phyloP scores from a whole-genome alignment of 306 rosid species.

The Lathyrus aphaca region DNA sequence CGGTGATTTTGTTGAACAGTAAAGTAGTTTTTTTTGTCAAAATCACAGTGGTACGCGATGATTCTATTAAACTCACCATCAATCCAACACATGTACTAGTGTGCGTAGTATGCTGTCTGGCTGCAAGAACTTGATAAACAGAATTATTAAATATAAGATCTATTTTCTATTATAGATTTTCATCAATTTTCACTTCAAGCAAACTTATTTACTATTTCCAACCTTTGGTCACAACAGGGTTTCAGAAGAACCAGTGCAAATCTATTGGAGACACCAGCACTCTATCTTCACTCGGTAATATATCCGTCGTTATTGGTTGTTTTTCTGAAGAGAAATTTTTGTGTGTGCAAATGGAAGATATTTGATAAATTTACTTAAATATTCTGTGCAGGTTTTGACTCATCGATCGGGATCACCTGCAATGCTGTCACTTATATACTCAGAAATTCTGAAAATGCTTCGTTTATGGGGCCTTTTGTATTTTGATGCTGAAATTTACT shows the following conservation, averaged over 20 bases:
- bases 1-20: too few relatives aligned
- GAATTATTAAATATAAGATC: neutral
- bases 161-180: neutral
- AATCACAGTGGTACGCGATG: too few relatives aligned
- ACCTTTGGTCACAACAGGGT: conserved; percentile 52
- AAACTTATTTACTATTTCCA: neutral
- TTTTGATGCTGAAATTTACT: conserved; percentile 90
- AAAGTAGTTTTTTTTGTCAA: too few relatives aligned
- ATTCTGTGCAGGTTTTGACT: conserved; percentile 76
- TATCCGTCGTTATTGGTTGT: conserved; percentile 9
- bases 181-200: neutral
- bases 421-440: conserved; percentile 78
- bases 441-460: conserved; percentile 89
- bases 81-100: too few relatives aligned
- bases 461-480: conserved; percentile 89
- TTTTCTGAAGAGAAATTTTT: conserved; percentile 32
- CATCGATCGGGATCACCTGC: conserved; percentile 85
- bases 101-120: neutral
- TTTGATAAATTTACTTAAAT: conserved; percentile 39
- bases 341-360: neutral
- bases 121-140: neutral
- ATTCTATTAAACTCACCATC: too few relatives aligned
- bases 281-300: conserved; percentile 82
- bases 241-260: conserved; percentile 60
- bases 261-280: conserved; percentile 65